A percentile compares a stretch with the other conserved stretches of the same genome.
phyloP scores from a whole-genome alignment of 371 early-diverging fungal species.

The Mucor racemosus region DNA sequence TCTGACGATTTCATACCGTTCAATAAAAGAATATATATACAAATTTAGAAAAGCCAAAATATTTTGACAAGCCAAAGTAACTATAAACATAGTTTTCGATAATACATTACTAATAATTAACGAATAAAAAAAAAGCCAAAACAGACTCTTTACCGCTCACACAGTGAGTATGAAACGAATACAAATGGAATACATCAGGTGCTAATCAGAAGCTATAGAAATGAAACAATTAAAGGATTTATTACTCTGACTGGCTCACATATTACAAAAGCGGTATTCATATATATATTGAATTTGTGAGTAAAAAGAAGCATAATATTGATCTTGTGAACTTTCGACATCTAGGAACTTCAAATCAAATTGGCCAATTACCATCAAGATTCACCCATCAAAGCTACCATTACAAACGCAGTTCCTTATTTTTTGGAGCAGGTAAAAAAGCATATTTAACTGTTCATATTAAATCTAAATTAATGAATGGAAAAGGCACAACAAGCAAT shows the following conservation, averaged over 20 bases:
- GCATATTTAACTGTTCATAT: background rate
- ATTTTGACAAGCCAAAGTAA: constrained; percentile 37
- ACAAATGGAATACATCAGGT: background rate
- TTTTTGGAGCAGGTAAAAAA: constrained; percentile 47
- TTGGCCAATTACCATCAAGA: constrained; percentile 43
- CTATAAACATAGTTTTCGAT: background rate
- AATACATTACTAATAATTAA: background rate
- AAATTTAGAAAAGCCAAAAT: constrained; percentile 26
- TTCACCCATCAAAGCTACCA: constrained; percentile 33
- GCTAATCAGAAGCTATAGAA: constrained; percentile 23
- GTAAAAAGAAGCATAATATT: background rate
- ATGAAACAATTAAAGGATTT: constrained; percentile 49
- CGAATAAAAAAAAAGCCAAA: constrained; percentile 25
- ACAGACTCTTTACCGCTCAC: constrained; percentile 43
- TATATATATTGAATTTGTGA: background rate
- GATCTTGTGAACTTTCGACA: background rate
- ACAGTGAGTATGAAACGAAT: constrained; percentile 27
- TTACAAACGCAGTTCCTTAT: constrained; percentile 35
- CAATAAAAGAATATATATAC: background rate
- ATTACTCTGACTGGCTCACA: constrained; percentile 36
- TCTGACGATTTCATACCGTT: background rate
- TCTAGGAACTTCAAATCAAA: constrained; percentile 45
- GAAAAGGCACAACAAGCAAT: constrained; percentile 39
- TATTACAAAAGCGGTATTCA: constrained; percentile 48
- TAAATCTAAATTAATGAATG: background rate